These are phyloP conservation scores for Boletus speciosus DNA, from an alignment of 768 basidiomycete species.

Conservation along the genomic window DNA sequence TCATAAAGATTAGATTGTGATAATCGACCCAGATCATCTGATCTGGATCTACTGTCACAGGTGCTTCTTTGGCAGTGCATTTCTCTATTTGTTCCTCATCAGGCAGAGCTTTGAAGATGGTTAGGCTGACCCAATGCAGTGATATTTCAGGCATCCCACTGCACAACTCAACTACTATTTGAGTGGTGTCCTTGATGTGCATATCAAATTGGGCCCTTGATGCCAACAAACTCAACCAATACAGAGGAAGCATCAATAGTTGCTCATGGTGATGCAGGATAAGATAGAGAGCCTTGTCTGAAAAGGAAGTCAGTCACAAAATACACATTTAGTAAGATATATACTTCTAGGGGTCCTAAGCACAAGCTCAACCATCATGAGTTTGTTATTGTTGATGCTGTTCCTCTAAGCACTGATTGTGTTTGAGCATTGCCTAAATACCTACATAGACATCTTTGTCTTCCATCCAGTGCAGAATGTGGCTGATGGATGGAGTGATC, in stretches of 20 bases:
- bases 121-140: not conserved
- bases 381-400: slow-evolving; percentile 19
- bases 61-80: not conserved
- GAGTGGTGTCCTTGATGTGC: not conserved
- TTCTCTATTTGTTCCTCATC: not conserved
- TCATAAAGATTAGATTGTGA: not conserved
- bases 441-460: slow-evolving; percentile 24
- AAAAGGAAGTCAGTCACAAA: too few species aligned
- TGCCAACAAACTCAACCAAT: not conserved
- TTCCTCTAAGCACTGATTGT: slow-evolving; percentile 33
- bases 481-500: not conserved
- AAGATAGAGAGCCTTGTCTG: too few species aligned
- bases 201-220: not conserved
- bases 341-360: not conserved
- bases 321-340: too few species aligned
- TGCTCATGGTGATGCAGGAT: not conserved
- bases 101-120: not conserved
- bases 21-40: not conserved
- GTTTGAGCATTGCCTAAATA: slow-evolving; percentile 29
- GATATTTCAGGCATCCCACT: not conserved
- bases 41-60: not conserved
- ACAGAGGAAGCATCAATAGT: not conserved
- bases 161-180: too few species aligned
- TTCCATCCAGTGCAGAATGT: not conserved
- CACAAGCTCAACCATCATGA: slow-evolving; percentile 21